Evolutionary conservation across 257 asterid genomes (phyloP).

Genomic region (Parsonsia alboflavescens): DNA sequence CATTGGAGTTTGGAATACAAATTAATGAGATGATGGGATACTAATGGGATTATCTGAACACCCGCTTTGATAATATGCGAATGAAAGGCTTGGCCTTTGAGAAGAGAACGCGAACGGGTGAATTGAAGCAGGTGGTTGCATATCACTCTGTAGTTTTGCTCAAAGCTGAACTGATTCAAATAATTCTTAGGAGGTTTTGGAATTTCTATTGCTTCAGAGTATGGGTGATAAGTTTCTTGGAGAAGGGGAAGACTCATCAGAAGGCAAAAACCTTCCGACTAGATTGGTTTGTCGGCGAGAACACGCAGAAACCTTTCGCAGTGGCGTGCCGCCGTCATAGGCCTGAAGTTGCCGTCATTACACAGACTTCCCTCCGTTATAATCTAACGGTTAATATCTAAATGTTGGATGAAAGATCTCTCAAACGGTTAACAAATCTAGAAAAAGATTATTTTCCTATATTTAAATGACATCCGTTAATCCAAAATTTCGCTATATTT

Average conservation of each 20-base stretch:
- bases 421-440: no score
- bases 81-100: constrained; percentile 55
- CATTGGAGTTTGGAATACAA: constrained; percentile 68
- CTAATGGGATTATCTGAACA: constrained; percentile 46
- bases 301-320: not conserved
- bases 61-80: constrained; percentile 58
- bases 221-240: constrained; percentile 14
- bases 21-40: constrained; percentile 71
- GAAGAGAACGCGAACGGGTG: constrained; percentile 41
- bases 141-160: constrained; percentile 40
- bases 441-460: no score
- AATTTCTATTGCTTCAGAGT: not conserved
- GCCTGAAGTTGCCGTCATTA: not conserved
- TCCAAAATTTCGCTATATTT: no score
- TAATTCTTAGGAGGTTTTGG: constrained; percentile 25
- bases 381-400: no score
- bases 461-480: no score
- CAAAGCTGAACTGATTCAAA: constrained; percentile 36
- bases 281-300: not conserved
- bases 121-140: constrained; percentile 51
- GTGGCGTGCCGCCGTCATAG: not conserved
- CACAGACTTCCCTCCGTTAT: no score
- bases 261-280: not conserved
- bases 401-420: no score
- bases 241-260: constrained; percentile 34